A percentile compares a stretch with the other conserved stretches of the same genome.
These are phyloP conservation scores for Euclidium syriacum DNA, from an alignment of 345 rosid species.

Conservation along the genomic window DNA sequence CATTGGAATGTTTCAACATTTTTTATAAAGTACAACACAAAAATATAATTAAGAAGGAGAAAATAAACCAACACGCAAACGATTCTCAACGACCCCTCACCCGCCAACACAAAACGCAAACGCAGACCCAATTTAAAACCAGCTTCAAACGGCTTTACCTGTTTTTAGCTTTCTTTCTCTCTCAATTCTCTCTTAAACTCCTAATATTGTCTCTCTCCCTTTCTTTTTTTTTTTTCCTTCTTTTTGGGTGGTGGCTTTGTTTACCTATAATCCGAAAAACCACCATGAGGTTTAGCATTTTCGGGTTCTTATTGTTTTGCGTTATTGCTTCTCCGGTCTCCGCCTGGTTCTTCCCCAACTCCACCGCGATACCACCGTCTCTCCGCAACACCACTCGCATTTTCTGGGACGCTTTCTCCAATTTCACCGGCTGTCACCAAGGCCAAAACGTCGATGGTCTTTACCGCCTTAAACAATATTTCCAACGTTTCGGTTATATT, in stretches of 20 bases:
- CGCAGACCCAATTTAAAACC: slow-evolving; percentile 3
- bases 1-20: slow-evolving; percentile 20
- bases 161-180: slow-evolving; percentile 26
- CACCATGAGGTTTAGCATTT: slow-evolving; percentile 34
- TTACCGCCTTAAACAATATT: slow-evolving; percentile 24
- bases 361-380: slow-evolving; percentile 25
- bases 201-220: slow-evolving; percentile 15
- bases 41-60: neutral
- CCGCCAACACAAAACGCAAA: slow-evolving; percentile 30
- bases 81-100: slow-evolving; percentile 32
- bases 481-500: slow-evolving; percentile 35
- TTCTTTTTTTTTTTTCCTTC: neutral
- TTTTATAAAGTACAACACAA: neutral
- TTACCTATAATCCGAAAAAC: slow-evolving; percentile 22
- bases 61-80: slow-evolving; percentile 7
- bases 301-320: slow-evolving; percentile 14
- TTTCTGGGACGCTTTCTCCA: slow-evolving; percentile 32
- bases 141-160: slow-evolving; percentile 26
- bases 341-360: slow-evolving; percentile 36
- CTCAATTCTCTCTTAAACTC: slow-evolving; percentile 38
- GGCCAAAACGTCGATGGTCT: slow-evolving; percentile 33
- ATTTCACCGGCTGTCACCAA: slow-evolving; percentile 32
- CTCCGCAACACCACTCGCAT: slow-evolving; percentile 27
- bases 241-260: slow-evolving; percentile 22
- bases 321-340: slow-evolving; percentile 20